Conservation (phyloP, 345 rosid genomes). For the Salix arbutifolia region DNA sequence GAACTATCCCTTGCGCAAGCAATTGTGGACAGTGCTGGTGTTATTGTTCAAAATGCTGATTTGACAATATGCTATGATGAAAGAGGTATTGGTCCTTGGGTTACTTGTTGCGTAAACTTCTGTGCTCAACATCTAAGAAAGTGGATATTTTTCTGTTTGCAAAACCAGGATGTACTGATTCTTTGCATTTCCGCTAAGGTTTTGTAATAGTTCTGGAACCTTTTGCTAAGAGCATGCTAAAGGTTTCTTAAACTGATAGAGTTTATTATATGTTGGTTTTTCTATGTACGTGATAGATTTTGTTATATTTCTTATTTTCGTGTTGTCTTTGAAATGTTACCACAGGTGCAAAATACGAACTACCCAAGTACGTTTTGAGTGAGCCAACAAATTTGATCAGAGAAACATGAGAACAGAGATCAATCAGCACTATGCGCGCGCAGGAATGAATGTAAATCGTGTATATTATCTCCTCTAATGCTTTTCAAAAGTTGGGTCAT, state of each 20-base stretch:
- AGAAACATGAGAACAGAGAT: conserved; percentile 15
- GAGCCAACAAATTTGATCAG: conserved; percentile 72
- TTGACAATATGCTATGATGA: conserved; percentile 80
- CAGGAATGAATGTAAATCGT: conserved; percentile 21
- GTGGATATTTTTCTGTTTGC: neutral
- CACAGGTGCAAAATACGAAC: conserved; percentile 80
- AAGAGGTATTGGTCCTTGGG: conserved; percentile 43
- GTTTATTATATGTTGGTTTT: neutral
- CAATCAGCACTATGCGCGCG: neutral
- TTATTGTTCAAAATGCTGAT: conserved; percentile 63
- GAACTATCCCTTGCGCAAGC: conserved; percentile 62
- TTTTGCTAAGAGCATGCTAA: neutral
- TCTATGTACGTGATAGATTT: neutral
- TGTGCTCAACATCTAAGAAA: neutral
- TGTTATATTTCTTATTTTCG: neutral
- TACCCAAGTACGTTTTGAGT: conserved; percentile 74
- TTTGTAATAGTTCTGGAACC: neutral
- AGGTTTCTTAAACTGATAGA: neutral
- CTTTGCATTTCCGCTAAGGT: neutral
- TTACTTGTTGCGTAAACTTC: neutral
- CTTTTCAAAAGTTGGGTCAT: neutral
- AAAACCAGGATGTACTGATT: neutral
- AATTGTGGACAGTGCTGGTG: conserved; percentile 75
- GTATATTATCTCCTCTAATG: conserved; percentile 15
- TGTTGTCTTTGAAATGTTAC: neutral